These are phyloP conservation scores for Onygena corvina DNA, from an alignment of 2,329 filamentous ascomycete species.

Conservation along the genomic window DNA sequence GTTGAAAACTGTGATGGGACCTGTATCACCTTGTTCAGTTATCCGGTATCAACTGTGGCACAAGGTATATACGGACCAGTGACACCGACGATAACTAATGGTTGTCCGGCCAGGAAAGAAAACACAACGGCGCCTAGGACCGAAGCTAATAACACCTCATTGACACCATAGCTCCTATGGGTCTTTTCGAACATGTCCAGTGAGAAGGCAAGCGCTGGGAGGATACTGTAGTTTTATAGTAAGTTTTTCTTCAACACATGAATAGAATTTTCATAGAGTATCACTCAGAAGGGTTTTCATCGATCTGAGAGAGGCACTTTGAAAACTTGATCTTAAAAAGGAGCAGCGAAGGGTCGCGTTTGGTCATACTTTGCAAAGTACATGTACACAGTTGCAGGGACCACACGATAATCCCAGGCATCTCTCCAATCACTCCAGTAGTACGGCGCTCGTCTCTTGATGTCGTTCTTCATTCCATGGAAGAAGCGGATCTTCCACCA, in stretches of 20 bases:
- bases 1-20: slow-evolving; percentile 88
- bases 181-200: slow-evolving; percentile 91
- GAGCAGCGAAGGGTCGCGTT: slow-evolving; percentile 11
- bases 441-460: slow-evolving; percentile 61
- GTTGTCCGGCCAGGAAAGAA: slow-evolving; percentile 65
- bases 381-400: slow-evolving; percentile 83
- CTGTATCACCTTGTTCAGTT: slow-evolving; percentile 26
- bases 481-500: slow-evolving; percentile 72
- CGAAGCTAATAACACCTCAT: slow-evolving; percentile 77
- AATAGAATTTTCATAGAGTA: not conserved
- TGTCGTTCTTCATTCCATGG: slow-evolving; percentile 66
- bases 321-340: too few species aligned
- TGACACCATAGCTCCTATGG: slow-evolving; percentile 71
- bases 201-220: slow-evolving; percentile 78
- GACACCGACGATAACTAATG: slow-evolving; percentile 80
- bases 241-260: slow-evolving; percentile 9
- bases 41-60: not conserved
- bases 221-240: slow-evolving; percentile 47
- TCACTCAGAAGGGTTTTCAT: slow-evolving; percentile 1
- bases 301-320: too few species aligned
- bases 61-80: slow-evolving; percentile 45
- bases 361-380: slow-evolving; percentile 74
- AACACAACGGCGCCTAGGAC: slow-evolving; percentile 76
- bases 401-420: slow-evolving; percentile 80
- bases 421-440: slow-evolving; percentile 75